A percentile compares a stretch with the other conserved stretches of the same genome.
Conservation (phyloP, 208 protist genomes). For the Trypanosoma conorhini region DNA sequence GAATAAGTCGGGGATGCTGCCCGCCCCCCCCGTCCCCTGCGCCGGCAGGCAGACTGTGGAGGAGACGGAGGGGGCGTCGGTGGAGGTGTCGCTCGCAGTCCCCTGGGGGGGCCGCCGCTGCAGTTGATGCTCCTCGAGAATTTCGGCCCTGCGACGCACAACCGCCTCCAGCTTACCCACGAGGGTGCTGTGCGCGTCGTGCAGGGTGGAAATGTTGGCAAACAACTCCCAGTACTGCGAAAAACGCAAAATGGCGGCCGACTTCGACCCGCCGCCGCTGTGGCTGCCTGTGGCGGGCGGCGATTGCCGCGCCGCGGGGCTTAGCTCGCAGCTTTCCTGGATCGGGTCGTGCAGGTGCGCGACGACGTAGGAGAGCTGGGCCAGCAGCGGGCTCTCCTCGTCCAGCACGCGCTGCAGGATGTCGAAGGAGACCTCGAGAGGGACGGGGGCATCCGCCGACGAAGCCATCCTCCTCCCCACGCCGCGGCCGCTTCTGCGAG, state of each 20-base stretch:
- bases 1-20: conserved; percentile 24
- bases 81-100: not conserved
- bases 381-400: conserved; percentile 47
- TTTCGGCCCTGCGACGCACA: conserved; percentile 28
- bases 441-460: conserved; percentile 1
- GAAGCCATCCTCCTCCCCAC: not conserved
- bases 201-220: conserved; percentile 64
- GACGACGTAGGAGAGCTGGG: conserved; percentile 70
- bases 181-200: conserved; percentile 44
- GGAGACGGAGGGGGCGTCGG: not conserved
- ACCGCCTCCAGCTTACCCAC: conserved; percentile 45
- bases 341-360: conserved; percentile 61
- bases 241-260: conserved; percentile 31
- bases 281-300: not conserved
- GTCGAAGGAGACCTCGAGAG: conserved; percentile 37
- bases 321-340: conserved; percentile 23
- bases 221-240: conserved; percentile 72
- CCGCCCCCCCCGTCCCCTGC: not conserved
- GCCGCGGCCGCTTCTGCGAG: too few species aligned
- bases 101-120: not conserved
- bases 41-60: not conserved
- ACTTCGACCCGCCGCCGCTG: not conserved
- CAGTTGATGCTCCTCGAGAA: conserved; percentile 43
- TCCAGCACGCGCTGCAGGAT: conserved; percentile 62
- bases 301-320: not conserved